These are phyloP conservation scores for Diaporthe batatas DNA, from an alignment of 2,329 filamentous ascomycete species.

Conservation along the genomic window DNA sequence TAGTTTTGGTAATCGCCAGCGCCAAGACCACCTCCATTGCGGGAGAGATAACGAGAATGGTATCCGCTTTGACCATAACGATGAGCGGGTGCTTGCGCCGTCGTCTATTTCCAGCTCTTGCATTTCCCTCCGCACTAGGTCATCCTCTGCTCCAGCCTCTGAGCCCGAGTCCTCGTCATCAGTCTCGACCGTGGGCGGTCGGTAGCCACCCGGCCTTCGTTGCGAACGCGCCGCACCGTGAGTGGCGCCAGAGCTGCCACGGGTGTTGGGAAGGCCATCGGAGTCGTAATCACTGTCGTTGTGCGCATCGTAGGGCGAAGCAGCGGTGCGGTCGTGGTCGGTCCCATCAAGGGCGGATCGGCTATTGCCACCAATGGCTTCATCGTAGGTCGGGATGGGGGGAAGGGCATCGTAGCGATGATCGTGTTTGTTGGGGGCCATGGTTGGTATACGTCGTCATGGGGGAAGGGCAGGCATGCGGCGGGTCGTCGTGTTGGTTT, in stretches of 20 bases:
- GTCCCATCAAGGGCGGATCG: slow-evolving; percentile 51
- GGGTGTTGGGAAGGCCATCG: slow-evolving; percentile 78
- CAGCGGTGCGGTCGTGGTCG: slow-evolving; percentile 67
- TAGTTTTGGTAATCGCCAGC: slow-evolving; percentile 63
- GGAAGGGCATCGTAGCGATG: slow-evolving; percentile 73
- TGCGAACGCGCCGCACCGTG: slow-evolving; percentile 51
- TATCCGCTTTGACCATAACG: slow-evolving; percentile 68
- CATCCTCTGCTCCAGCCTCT: slow-evolving; percentile 66
- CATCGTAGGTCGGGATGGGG: slow-evolving; percentile 87
- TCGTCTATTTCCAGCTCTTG: slow-evolving; percentile 83
- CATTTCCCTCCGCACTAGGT: slow-evolving; percentile 82
- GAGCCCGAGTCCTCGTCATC: slow-evolving; percentile 74
- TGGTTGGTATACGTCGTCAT: slow-evolving; percentile 42
- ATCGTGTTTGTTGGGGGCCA: slow-evolving; percentile 64
- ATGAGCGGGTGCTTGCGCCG: slow-evolving; percentile 53
- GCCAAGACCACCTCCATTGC: slow-evolving; percentile 68
- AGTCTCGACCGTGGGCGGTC: slow-evolving; percentile 82
- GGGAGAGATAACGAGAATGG: slow-evolving; percentile 65
- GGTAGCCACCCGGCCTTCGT: slow-evolving; percentile 71
- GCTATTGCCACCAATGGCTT: slow-evolving; percentile 75
- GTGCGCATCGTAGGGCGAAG: slow-evolving; percentile 65
- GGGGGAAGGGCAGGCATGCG: neutral
- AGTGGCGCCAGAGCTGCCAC: slow-evolving; percentile 55
- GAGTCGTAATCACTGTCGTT: slow-evolving; percentile 69
- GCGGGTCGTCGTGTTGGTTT: neutral